These are phyloP conservation scores for Erigeron canadensis DNA, from an alignment of 129 eudicot species.

Conservation along the genomic window DNA sequence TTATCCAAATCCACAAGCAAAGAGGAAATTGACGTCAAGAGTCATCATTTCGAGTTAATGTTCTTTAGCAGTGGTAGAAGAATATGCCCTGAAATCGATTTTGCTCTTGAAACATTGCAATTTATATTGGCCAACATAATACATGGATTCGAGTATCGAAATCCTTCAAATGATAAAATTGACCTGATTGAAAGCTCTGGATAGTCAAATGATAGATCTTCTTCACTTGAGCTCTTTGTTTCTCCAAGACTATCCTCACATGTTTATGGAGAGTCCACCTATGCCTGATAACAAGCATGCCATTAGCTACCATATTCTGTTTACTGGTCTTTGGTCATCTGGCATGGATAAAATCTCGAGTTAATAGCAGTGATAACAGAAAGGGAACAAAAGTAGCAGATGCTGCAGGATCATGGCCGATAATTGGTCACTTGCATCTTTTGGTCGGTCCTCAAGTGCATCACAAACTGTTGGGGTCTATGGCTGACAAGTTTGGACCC, in stretches of 20 bases:
- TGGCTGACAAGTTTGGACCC: too few relatives aligned
- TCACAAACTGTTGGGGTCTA: too few relatives aligned
- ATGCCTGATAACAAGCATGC: too few relatives aligned
- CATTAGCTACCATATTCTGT: too few relatives aligned
- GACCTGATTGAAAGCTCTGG: constrained; percentile 31
- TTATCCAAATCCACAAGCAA: too few relatives aligned
- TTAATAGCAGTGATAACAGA: background rate
- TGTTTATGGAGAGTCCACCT: too few relatives aligned
- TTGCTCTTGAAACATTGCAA: constrained; percentile 28
- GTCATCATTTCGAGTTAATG: constrained; percentile 20
- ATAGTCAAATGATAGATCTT: constrained; percentile 1
- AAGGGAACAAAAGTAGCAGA: constrained; percentile 1
- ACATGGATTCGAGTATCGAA: constrained; percentile 37
- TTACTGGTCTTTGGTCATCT: too few relatives aligned
- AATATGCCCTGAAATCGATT: constrained; percentile 25
- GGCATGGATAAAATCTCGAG: background rate
- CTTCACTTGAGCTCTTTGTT: constrained; percentile 23
- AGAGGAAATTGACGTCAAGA: constrained; percentile 13
- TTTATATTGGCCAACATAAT: constrained; percentile 33
- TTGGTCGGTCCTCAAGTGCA: too few relatives aligned
- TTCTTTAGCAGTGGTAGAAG: constrained; percentile 40
- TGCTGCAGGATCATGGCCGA: constrained; percentile 36
- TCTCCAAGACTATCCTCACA: too few relatives aligned
- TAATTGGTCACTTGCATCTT: constrained; percentile 35
- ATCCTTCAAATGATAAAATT: background rate